phyloP scores from a whole-genome alignment of 176 grass and related monocot species.

The Oryza brachyantha region DNA sequence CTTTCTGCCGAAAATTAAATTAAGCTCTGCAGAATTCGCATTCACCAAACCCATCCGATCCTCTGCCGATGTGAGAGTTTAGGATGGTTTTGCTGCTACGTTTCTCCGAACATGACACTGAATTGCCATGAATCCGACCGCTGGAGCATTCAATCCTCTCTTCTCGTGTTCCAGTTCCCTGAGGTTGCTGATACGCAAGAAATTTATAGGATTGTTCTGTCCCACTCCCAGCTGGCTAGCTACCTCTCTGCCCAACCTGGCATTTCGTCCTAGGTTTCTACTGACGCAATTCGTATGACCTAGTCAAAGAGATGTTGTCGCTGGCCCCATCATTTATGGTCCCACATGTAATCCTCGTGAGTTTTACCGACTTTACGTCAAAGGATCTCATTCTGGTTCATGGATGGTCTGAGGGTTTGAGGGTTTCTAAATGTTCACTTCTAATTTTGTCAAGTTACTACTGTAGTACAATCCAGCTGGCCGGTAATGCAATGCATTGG shows the following conservation, averaged over 20 bases:
- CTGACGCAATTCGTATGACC: too few species aligned
- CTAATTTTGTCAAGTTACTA: neutral
- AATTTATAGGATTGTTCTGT: constrained; percentile 7
- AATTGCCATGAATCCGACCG: constrained; percentile 28
- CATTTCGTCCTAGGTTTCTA: neutral
- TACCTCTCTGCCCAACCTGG: constrained; percentile 15
- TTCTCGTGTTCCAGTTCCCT: constrained; percentile 36
- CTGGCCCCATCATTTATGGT: too few species aligned
- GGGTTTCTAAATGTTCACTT: neutral
- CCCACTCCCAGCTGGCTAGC: constrained; percentile 18
- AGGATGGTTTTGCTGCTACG: neutral
- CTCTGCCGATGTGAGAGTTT: neutral
- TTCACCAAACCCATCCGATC: neutral
- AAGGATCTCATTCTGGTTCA: too few species aligned
- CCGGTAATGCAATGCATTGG: neutral
- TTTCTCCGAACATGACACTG: constrained; percentile 20
- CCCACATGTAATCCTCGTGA: too few species aligned
- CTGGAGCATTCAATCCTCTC: constrained; percentile 24
- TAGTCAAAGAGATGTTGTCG: too few species aligned
- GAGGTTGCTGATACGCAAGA: constrained; percentile 24
- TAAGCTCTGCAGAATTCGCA: neutral
- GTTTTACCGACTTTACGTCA: too few species aligned
- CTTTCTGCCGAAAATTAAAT: neutral
- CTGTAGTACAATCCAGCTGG: neutral
- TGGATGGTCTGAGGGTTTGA: neutral